Base-by-base conservation (phyloP, 2,329 filamentous ascomycete species). In the Aspergillus phoenicis region DNA sequence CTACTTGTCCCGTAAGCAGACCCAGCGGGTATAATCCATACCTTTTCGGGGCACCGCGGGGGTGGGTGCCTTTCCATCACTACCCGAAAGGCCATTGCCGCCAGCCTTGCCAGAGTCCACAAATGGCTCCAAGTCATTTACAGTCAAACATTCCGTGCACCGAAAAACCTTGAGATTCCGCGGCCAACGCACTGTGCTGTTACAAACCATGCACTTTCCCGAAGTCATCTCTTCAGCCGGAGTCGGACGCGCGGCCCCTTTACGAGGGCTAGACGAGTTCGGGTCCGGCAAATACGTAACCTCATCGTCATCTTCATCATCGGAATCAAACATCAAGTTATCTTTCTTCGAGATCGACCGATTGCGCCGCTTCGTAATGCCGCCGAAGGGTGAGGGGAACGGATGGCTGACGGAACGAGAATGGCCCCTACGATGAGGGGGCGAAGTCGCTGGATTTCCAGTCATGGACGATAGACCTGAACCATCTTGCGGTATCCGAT, bases 141-240 rank as follows among this genome's bases (percentile, higher is more conserved):
- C 87, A 17, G 90, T 95, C 69, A 91, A 80, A 75, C 93, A 97
- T 58, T 91, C 89, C 45, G 90, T 90, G 75, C 93, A 97, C 68
- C 91, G 85, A 75, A 95, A 96, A 39, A 89, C 85, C 38, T 85
- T 85, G 63, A 93, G 78, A 57, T 89, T 85, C 63, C 84, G 85
- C 2, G 91, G 91, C 89, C 92, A 96, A 59, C 89, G 85, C 65
- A 96, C 89, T 59, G 88, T 85, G 58, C 89, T 90, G 69, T 89
- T 90, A 75, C 93, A 97, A 36, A 92, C 93, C 85, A 94, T 93
- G 74, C 93, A 97, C 68, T 86, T 88, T 22, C 91, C 90, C 33
- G 86, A 88, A 28, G 83, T 81, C 70, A 89, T 85, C 66, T 91
- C 86, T 66, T 83, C 86, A 65, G 82, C 80, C 20, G 78, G 72